Conservation (phyloP, 1,284 basidiomycete genomes). For the Pisolithus thermaeus region DNA sequence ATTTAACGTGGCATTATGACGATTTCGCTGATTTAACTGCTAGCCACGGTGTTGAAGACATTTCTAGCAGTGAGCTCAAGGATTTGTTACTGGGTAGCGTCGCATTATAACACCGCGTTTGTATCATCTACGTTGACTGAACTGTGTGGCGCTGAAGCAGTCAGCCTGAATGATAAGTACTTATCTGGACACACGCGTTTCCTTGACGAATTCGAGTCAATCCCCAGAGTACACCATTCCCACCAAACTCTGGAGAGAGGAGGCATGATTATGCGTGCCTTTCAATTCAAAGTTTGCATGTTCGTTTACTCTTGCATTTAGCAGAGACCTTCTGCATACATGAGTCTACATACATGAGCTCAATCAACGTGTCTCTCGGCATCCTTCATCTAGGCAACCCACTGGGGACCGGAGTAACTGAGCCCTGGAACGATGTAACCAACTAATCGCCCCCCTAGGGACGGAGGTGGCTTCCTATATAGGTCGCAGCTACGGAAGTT, state of each 20-base stretch:
- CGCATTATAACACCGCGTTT: too few species aligned
- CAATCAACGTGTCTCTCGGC: slow-evolving; percentile 90
- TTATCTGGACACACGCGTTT: slow-evolving; percentile 58
- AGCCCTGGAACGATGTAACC: slow-evolving; percentile 55
- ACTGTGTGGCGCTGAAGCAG: too few species aligned
- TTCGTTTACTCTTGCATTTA: slow-evolving; percentile 50
- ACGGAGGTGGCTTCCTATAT: slow-evolving; percentile 59
- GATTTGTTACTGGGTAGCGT: too few species aligned
- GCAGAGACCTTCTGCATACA: slow-evolving; percentile 85
- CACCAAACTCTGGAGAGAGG: slow-evolving; percentile 51
- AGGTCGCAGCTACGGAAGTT: slow-evolving; percentile 53
- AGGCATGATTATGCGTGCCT: too few species aligned
- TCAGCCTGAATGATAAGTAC: too few species aligned
- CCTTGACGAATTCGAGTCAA: slow-evolving; percentile 91
- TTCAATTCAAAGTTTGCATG: background rate
- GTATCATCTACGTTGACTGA: too few species aligned
- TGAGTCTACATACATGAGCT: slow-evolving; percentile 83
- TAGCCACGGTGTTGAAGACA: too few species aligned
- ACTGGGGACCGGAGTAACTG: slow-evolving; percentile 49
- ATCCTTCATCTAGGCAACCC: slow-evolving; percentile 75
- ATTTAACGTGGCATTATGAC: too few species aligned
- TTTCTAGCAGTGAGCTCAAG: too few species aligned
- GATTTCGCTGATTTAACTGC: too few species aligned
- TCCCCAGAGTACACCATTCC: slow-evolving; percentile 87
- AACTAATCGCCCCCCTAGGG: slow-evolving; percentile 54